Conservation (phyloP, 176 grass and related monocot species). For the Elaeis guineensis region DNA sequence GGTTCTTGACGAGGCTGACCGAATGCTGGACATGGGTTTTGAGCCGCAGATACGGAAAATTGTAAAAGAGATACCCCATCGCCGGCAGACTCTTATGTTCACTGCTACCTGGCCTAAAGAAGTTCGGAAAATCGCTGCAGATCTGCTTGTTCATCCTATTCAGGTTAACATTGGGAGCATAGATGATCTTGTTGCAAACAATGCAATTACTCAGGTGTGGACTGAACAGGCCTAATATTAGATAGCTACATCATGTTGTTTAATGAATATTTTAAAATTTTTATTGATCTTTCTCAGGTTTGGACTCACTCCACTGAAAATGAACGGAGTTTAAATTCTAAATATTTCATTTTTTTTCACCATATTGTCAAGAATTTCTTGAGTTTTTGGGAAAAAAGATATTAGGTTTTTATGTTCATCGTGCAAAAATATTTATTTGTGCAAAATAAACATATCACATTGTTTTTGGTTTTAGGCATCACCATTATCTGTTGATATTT, state of each 20-base stretch:
- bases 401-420: too few relatives aligned
- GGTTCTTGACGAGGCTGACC: slow-evolving; percentile 79
- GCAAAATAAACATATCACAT: too few relatives aligned
- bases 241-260: neutral
- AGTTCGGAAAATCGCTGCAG: slow-evolving; percentile 76
- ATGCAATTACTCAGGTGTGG: slow-evolving; percentile 76
- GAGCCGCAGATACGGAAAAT: slow-evolving; percentile 97
- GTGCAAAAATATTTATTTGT: too few relatives aligned
- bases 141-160: slow-evolving; percentile 85
- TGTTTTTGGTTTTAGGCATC: too few relatives aligned
- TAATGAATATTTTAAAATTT: too few relatives aligned
- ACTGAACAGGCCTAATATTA: neutral
- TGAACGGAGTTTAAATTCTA: too few relatives aligned
- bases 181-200: slow-evolving; percentile 97
- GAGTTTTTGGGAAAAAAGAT: too few relatives aligned
- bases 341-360: too few relatives aligned
- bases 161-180: slow-evolving; percentile 95
- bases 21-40: slow-evolving; percentile 87
- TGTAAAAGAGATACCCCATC: slow-evolving; percentile 69
- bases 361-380: too few relatives aligned
- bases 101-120: slow-evolving; percentile 99
- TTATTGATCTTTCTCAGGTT: neutral
- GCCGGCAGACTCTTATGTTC: slow-evolving; percentile 97
- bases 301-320: too few relatives aligned
- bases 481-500: neutral